phyloP scores from a whole-genome alignment of 768 basidiomycete species.

The Baorangia bicolor region DNA sequence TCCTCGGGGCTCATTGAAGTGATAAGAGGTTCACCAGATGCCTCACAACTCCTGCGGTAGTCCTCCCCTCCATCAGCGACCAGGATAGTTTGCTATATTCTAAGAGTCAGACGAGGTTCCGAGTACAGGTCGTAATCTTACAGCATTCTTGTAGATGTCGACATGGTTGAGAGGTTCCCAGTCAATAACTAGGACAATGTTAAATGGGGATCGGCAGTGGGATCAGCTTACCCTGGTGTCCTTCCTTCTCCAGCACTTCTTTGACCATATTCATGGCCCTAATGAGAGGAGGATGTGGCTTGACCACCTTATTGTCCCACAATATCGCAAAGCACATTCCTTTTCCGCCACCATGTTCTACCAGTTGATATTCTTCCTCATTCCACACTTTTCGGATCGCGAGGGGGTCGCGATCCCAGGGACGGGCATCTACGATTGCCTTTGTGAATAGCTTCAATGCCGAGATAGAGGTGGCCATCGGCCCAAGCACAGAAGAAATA shows the following conservation, averaged over 20 bases:
- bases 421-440: constrained; percentile 35
- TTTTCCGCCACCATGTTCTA: constrained; percentile 57
- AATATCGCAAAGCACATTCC: constrained; percentile 58
- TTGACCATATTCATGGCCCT: constrained; percentile 62
- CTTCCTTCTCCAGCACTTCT: constrained; percentile 56
- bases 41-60: constrained; percentile 33
- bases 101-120: neutral
- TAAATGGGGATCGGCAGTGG: neutral
- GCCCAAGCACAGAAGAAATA: constrained; percentile 73
- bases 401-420: constrained; percentile 69
- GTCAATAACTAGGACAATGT: constrained; percentile 45
- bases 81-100: constrained; percentile 36
- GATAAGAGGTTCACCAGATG: constrained; percentile 45
- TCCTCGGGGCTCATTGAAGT: constrained; percentile 36
- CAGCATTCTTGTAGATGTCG: constrained; percentile 31
- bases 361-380: constrained; percentile 55
- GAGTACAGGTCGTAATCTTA: constrained; percentile 1
- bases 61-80: constrained; percentile 44
- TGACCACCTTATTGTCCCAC: constrained; percentile 61
- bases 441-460: constrained; percentile 61
- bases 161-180: constrained; percentile 62
- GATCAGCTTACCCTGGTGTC: constrained; percentile 56
- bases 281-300: constrained; percentile 64
- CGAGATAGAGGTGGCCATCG: constrained; percentile 59
- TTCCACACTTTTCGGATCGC: constrained; percentile 59